Percentiles rank a stretch among this genome's conserved stretches.
Conservation (phyloP, 1,284 basidiomycete genomes). For the Neotropicomus parvogracilis region DNA sequence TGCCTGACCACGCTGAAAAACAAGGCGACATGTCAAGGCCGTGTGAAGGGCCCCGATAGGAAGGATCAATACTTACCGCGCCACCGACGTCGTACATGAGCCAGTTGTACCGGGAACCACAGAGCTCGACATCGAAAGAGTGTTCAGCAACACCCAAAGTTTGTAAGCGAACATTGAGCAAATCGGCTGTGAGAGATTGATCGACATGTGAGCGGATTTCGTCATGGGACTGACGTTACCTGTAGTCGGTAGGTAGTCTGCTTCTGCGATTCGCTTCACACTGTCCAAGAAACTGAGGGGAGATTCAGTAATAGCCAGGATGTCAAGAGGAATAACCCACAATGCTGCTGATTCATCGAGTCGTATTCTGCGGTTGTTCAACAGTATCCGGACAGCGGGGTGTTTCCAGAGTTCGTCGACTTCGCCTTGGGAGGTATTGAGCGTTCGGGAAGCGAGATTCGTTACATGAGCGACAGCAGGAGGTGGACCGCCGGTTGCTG, state of each 20-base stretch:
- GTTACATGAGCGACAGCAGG: slow-evolving; percentile 41
- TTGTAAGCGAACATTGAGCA: slow-evolving; percentile 72
- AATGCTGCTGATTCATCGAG: slow-evolving; percentile 74
- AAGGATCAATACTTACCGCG: slow-evolving; percentile 47
- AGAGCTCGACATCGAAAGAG: slow-evolving; percentile 62
- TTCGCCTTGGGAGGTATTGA: slow-evolving; percentile 46
- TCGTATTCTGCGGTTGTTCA: slow-evolving; percentile 56
- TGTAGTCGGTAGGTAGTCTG: slow-evolving; percentile 66
- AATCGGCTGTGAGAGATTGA: slow-evolving; percentile 50
- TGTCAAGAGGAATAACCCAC: slow-evolving; percentile 39
- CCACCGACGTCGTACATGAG: slow-evolving; percentile 78
- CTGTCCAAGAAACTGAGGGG: slow-evolving; percentile 59
- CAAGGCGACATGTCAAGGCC: slow-evolving; percentile 6
- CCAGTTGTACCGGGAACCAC: slow-evolving; percentile 64
- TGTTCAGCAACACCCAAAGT: slow-evolving; percentile 77
- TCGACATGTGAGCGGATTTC: slow-evolving; percentile 1
- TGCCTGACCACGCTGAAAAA: slow-evolving; percentile 50
- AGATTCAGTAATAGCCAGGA: slow-evolving; percentile 9
- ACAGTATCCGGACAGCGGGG: slow-evolving; percentile 53
- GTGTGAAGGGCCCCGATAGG: not conserved
- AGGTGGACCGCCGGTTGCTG: slow-evolving; percentile 33
- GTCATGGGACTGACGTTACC: slow-evolving; percentile 37
- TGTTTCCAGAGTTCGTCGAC: slow-evolving; percentile 66
- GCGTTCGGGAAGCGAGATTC: slow-evolving; percentile 53
- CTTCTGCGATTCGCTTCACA: slow-evolving; percentile 59